Percentiles rank a stretch among this genome's conserved stretches.
Conservation (phyloP, 441 rosid genomes). For the Breynia disticha region DNA sequence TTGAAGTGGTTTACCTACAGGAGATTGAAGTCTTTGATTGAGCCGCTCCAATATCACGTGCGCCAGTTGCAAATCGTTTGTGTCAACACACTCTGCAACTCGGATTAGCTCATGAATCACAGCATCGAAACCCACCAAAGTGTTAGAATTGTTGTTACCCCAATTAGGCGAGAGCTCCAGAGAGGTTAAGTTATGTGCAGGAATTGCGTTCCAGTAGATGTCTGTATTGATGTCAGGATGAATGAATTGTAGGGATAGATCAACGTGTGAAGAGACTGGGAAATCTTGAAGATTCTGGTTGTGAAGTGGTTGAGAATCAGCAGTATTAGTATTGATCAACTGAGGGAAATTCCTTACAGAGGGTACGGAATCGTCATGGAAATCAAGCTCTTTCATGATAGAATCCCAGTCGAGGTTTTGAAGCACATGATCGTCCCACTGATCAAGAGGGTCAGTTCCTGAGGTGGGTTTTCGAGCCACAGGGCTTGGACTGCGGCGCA, state of each 20-base stretch:
- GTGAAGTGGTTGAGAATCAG: no score
- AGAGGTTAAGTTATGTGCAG: slow-evolving; percentile 7
- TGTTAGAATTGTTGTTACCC: slow-evolving; percentile 16
- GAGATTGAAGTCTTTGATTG: slow-evolving; percentile 44
- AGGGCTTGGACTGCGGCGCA: slow-evolving; percentile 46
- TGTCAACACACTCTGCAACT: slow-evolving; percentile 71
- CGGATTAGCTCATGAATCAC: slow-evolving; percentile 60
- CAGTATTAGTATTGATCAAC: not conserved
- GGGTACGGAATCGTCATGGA: slow-evolving; percentile 43
- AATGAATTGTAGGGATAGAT: slow-evolving; percentile 15
- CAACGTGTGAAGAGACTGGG: slow-evolving; percentile 20
- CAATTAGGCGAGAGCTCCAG: slow-evolving; percentile 19
- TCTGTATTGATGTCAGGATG: slow-evolving; percentile 33
- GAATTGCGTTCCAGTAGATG: slow-evolving; percentile 11
- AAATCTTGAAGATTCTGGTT: slow-evolving; percentile 30
- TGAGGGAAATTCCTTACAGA: not conserved
- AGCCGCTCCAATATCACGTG: slow-evolving; percentile 73
- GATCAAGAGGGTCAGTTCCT: slow-evolving; percentile 21
- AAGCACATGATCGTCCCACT: slow-evolving; percentile 59
- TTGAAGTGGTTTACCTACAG: slow-evolving; percentile 66
- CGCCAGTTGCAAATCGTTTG: slow-evolving; percentile 63
- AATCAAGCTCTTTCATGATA: slow-evolving; percentile 65
- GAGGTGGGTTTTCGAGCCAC: slow-evolving; percentile 21
- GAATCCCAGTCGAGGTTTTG: slow-evolving; percentile 83
- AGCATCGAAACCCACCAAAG: slow-evolving; percentile 38